These are phyloP conservation scores for Cyclostephanos tholiformis DNA, from an alignment of 108 stramenopile genomes.

Conservation along the genomic window DNA sequence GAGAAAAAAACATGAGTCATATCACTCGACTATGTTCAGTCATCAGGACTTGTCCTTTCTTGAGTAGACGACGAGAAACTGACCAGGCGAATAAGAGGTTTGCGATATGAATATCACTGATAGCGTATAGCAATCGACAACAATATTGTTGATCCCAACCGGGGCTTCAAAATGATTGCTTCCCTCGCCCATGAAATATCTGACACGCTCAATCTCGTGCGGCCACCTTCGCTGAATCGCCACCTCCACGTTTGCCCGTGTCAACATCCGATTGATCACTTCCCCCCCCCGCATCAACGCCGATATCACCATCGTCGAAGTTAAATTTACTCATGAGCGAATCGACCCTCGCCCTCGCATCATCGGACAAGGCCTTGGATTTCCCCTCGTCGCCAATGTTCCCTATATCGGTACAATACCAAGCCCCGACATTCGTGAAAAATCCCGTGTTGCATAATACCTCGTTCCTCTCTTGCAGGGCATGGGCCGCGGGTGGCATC, in stretches of 20 bases:
- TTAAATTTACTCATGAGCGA: conserved; percentile 49
- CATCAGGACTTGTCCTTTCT: too few species aligned
- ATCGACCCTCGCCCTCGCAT: conserved; percentile 30
- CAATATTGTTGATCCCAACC: too few species aligned
- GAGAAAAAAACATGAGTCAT: too few species aligned
- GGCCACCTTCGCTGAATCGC: not conserved
- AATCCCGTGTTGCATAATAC: conserved; percentile 75
- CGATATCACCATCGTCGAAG: conserved; percentile 10
- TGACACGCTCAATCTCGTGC: too few species aligned
- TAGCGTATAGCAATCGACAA: too few species aligned
- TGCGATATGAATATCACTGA: too few species aligned
- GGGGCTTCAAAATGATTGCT: too few species aligned
- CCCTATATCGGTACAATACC: conserved; percentile 76
- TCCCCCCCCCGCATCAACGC: not conserved
- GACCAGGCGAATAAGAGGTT: too few species aligned
- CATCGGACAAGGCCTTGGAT: conserved; percentile 27
- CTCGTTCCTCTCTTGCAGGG: conserved; percentile 61
- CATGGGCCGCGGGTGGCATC: conserved; percentile 40
- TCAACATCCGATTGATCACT: not conserved
- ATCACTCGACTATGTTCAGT: too few species aligned
- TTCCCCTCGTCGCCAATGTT: conserved; percentile 69
- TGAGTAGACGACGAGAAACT: too few species aligned
- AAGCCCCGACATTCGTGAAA: conserved; percentile 68
- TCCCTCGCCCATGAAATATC: too few species aligned
- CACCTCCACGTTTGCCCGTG: not conserved